Conservation (phyloP, 2,329 filamentous ascomycete genomes). For the Pseudogymnoascus sp. region DNA sequence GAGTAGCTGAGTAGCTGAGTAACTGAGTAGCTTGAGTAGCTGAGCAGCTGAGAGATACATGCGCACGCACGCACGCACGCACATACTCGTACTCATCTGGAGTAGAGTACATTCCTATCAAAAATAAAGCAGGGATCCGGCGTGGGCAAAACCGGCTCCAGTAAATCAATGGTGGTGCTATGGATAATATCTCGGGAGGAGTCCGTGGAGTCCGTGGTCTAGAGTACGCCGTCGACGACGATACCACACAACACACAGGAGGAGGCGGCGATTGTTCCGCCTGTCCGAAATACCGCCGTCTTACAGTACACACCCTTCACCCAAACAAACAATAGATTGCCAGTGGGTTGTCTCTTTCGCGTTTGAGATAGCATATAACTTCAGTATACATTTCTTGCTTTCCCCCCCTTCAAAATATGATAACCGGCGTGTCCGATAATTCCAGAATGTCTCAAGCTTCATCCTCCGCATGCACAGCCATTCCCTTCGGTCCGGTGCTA, state of each 20-base stretch:
- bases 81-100: background rate
- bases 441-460: background rate
- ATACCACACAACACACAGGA: background rate
- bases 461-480: background rate
- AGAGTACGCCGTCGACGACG: background rate
- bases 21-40: too few species aligned
- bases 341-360: background rate
- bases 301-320: background rate
- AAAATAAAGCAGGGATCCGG: background rate
- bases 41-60: too few species aligned
- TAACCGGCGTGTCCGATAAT: background rate
- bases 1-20: background rate
- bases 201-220: too few species aligned
- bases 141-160: conserved; percentile 7
- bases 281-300: background rate
- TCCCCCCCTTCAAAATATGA: background rate
- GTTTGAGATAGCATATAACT: background rate
- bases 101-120: background rate
- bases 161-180: background rate
- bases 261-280: conserved; percentile 6
- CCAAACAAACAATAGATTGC: background rate
- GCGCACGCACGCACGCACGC: too few species aligned
- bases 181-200: background rate
- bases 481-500: background rate
- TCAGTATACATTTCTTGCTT: background rate